Base-by-base conservation (phyloP, 106 monocot species). In the Ottelia alismoides region DNA sequence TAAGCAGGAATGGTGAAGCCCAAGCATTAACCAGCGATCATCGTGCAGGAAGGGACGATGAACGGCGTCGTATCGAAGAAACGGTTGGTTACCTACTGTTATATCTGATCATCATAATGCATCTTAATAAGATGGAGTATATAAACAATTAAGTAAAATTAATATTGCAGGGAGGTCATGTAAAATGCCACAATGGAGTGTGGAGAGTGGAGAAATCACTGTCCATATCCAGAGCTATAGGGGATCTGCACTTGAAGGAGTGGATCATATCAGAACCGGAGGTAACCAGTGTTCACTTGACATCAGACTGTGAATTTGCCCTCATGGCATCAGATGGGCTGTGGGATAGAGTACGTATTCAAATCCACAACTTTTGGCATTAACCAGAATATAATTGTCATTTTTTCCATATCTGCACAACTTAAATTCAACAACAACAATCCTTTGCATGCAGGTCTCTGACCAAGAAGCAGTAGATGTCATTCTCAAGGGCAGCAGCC, bases 181-280 rank as follows among this genome's bases (percentile, higher is more conserved):
- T 92, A 27, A 68, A 31, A 11, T 81, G 73, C 55, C 69, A 49
- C 25, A 75, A 65, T 27, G 85, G 84, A 9, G 65, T 76, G 2
- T 92, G 92, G 92, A 70, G 92, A 56, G 85, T 86, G 16, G 76
- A 86, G 26, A 76, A 70, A 30, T 75, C 75, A 0, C 58, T 92
- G 1, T 85, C 85, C 9, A 60, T 91, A n/a, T 81, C 90, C 5
- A 61, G 90, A 44, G 77, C 90, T 0, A 73, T 91, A 1, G 90
- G 90, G 10, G 84, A 89, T 45, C 11, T 27, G 7, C 60, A 62
- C 58, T 14, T 80, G 69, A 89, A 89, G 76, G 47, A 84, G 30
- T 91, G 84, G 90, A 59, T 91, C 21, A 91, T 73, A 9, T 72
- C 77, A 11, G 80, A 84, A 54, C 90, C 90, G 1, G 90, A 81